These are phyloP conservation scores for Spiraea crenata DNA, from an alignment of 331 rosid genomes.

Conservation along the genomic window DNA sequence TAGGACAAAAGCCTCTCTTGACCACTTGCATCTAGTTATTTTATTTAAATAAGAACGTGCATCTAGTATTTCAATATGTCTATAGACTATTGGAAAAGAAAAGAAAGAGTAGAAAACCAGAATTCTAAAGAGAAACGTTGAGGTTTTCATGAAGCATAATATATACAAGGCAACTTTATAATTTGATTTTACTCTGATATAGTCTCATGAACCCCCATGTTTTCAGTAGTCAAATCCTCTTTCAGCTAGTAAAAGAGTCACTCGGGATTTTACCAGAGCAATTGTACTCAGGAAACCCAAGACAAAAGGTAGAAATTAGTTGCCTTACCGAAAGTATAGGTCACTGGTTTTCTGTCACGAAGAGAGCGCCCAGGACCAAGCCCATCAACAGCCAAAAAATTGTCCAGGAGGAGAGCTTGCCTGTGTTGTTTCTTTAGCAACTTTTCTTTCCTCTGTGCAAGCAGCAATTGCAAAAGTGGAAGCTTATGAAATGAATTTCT, in stretches of 20 bases:
- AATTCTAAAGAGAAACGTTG: not conserved
- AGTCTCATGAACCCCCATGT: not conserved
- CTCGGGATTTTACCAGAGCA: conserved; percentile 1
- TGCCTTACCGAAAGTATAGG: conserved; percentile 93
- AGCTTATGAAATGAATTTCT: not conserved
- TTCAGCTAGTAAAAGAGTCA: not conserved
- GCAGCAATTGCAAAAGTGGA: conserved; percentile 17
- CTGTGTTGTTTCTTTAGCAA: conserved; percentile 94
- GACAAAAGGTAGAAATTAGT: conserved; percentile 19
- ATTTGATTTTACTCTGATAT: not conserved
- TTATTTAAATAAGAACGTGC: not conserved
- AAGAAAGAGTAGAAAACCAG: not conserved
- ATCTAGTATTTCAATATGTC: not conserved
- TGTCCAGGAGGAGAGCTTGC: conserved; percentile 97
- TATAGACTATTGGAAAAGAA: not conserved
- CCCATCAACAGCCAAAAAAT: conserved; percentile 65
- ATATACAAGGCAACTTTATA: not conserved
- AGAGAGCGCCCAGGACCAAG: conserved; percentile 96
- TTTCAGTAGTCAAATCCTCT: not conserved
- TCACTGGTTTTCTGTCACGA: conserved; percentile 94
- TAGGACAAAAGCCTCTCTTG: not conserved
- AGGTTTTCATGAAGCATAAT: not conserved
- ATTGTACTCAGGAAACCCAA: not conserved
- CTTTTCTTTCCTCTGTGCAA: conserved; percentile 80
- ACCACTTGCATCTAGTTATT: not conserved